phyloP scores from a whole-genome alignment of 2,329 filamentous ascomycete species.

The Colletotrichum liriopes region DNA sequence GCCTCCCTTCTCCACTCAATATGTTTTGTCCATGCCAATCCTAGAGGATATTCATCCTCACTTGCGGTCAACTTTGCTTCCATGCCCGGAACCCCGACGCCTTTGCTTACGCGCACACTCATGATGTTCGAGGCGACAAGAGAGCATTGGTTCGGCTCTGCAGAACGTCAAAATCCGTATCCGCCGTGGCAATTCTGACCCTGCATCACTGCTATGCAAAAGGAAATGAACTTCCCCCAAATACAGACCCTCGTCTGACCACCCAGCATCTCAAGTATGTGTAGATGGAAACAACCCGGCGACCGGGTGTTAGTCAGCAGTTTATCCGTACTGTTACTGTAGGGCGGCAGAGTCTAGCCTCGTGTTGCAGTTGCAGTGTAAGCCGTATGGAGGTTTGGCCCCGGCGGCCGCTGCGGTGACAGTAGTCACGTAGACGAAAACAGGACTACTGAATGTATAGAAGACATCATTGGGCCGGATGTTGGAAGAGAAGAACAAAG shows the following conservation, averaged over 20 bases:
- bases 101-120: constrained; percentile 6
- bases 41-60: background rate
- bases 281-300: background rate
- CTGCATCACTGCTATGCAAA: background rate
- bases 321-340: background rate
- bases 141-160: constrained; percentile 14
- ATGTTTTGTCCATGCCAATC: no score
- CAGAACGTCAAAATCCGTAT: background rate
- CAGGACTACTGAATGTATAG: background rate
- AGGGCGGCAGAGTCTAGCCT: background rate
- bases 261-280: background rate
- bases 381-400: background rate
- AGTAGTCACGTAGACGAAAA: background rate
- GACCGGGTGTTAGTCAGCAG: background rate
- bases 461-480: background rate
- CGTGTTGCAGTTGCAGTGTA: background rate
- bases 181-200: background rate
- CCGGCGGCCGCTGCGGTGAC: background rate
- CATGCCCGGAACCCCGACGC: background rate
- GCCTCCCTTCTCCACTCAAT: background rate
- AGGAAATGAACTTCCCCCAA: background rate
- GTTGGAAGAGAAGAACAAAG: background rate
- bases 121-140: background rate
- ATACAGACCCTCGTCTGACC: background rate
- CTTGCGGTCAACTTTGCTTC: background rate